Evolutionary conservation across 257 asterid genomes (phyloP).

Genomic region (Rauvolfia tetraphylla): DNA sequence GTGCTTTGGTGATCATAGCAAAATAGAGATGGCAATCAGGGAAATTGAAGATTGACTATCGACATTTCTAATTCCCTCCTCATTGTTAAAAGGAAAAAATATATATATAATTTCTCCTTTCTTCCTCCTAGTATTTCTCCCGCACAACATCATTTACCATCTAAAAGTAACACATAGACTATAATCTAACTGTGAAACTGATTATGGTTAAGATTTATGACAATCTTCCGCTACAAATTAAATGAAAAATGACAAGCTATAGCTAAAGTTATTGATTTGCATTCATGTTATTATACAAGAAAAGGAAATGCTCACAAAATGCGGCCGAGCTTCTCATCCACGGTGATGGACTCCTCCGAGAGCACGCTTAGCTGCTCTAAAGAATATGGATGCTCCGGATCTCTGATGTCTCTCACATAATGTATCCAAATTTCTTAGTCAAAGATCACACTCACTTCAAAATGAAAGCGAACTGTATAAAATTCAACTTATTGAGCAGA

Average conservation of each 20-base stretch:
- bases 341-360: conserved; percentile 80
- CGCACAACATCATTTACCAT: not conserved
- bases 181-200: not conserved
- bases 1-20: not conserved
- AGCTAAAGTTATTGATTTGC: not conserved
- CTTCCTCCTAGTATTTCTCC: not conserved
- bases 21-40: not conserved
- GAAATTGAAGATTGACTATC: not conserved
- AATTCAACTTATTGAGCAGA: not conserved
- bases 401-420: conserved; percentile 79
- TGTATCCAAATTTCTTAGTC: conserved; percentile 45
- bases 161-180: not conserved
- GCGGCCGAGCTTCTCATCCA: conserved; percentile 77
- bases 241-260: not conserved
- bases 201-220: not conserved
- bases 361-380: conserved; percentile 93
- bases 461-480: not conserved
- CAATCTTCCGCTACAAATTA: not conserved
- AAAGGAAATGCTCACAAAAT: conserved; percentile 51
- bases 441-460: conserved; percentile 39
- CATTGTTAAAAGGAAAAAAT: not conserved
- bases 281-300: not conserved
- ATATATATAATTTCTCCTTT: not conserved
- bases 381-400: conserved; percentile 95
- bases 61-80: not conserved